Base-by-base conservation (phyloP, 768 basidiomycete species). In the Favolaschia claudopus region DNA sequence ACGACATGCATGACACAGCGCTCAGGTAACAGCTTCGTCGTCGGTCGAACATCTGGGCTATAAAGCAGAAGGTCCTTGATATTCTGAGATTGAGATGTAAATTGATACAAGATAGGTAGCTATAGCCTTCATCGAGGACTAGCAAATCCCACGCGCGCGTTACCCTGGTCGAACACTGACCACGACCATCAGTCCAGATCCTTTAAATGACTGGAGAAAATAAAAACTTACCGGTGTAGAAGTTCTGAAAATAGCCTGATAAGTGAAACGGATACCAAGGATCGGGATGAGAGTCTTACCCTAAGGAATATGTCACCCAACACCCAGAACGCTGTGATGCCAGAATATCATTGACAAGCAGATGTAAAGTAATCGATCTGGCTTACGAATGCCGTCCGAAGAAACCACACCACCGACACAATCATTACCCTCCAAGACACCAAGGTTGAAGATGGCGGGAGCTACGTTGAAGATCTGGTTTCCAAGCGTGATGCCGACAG, bases 151-250 rank as follows among this genome's bases (percentile, higher is more conserved):
- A 61, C 53, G 9, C 52, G 59, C 2, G 59, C 31, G 39, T 61
- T 55, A 15, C 59, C 59, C 48, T 61, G 59, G 34, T 61, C 59
- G 53, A 61, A 61, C 10, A 61, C 58, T 60, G 45, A 13, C 12
- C 22, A 10, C 13, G 22, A 19, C 20, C 24, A 10, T 60, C 39
- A 60, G 37, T 40, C 25, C 31, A 31, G 31, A 2, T 13, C 4
- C 22, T 13, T 24, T 2, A 29, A 15, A 2, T 13, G 12, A n/a
- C n/a, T n/a, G n/a, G n/a, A n/a, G n/a, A n/a, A n/a, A n/a, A n/a
- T n/a, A n/a, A 19, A 33, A 19, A 40, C 58, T 22, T 32, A 60
- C 58, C 59, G 17, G 53, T 50, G 47, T 61, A 60, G 47, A 60
- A 60, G 37, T 60, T 60, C 59, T 60, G 44, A 42, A 19, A 44